Base-by-base conservation (phyloP, 257 asterid genomes). In the Asclepias syriaca region DNA sequence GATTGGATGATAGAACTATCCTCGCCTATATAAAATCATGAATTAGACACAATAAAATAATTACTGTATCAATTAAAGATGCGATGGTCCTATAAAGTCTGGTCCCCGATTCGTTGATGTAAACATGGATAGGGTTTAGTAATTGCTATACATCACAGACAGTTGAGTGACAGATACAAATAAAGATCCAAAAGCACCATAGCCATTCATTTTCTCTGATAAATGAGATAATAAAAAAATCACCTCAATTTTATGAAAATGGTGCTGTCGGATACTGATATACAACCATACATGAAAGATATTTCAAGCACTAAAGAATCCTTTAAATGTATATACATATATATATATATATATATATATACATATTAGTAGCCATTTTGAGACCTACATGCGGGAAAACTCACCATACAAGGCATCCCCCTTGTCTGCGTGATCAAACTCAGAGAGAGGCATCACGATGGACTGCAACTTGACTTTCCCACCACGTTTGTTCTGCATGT, bases 341-440 rank as follows among this genome's bases (percentile, higher is more conserved):
- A n/a, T n/a, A n/a, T n/a, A n/a, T n/a, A n/a, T n/a, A n/a, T n/a
- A n/a, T n/a, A n/a, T n/a, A n/a, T n/a, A n/a, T n/a, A n/a, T n/a
- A 48, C 53, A 48, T 48, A 48, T 13, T 13, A 48, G 51, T 48
- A 48, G 51, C 51, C 51, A 48, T 48, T 48, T 48, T 48, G 13
- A 15, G 14, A 15, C 46, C 46, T 1, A 61, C 14, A 15, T 1
- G 66, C 32, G 39, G 66, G 39, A 27, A 39, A 59, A 27, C 69
- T 76, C 84, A 89, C 97, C 97, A 79, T 87, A 86, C 67, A 89
- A 75, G 1, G 96, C 97, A 76, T 89, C 97, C 54, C 97, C 96
- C 34, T 91, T 91, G n/a, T 89, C 97, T 12, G 78, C 79, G 72
- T 91, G 84, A 79, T 87, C 90, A 64, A 89, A 91, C 74, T 91